Percentiles rank a stretch among this genome's conserved stretches.
phyloP scores from a whole-genome alignment of 768 basidiomycete species.

The Brasilioporus rufonigricans region DNA sequence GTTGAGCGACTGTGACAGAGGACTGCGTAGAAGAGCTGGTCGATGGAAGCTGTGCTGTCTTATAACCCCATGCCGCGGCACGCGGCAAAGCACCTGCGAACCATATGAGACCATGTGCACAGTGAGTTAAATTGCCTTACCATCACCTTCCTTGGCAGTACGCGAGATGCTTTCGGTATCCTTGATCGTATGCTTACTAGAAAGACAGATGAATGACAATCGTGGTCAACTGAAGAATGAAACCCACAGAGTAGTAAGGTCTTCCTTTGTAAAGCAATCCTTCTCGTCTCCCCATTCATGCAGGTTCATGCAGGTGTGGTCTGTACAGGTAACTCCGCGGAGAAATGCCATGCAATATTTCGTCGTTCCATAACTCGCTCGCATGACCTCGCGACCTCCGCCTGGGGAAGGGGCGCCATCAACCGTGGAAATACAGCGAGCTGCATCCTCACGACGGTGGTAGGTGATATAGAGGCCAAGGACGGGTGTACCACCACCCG shows the following conservation, averaged over 20 bases:
- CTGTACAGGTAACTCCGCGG: conserved; percentile 78
- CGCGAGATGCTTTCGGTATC: conserved; percentile 73
- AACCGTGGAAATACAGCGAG: conserved; percentile 86
- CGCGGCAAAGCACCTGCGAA: conserved; percentile 56
- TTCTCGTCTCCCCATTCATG: conserved; percentile 99
- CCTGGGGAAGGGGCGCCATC: conserved; percentile 92
- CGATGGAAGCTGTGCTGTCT: conserved; percentile 27
- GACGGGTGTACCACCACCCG: conserved; percentile 68
- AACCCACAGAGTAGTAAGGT: conserved; percentile 84
- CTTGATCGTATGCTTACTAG: conserved; percentile 90
- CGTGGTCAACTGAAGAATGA: conserved; percentile 6
- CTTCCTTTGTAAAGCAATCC: conserved; percentile 97
- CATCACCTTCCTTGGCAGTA: conserved; percentile 58
- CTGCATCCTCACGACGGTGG: conserved; percentile 90
- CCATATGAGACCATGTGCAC: conserved; percentile 5
- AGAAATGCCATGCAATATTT: conserved; percentile 98
- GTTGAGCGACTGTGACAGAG: conserved; percentile 28
- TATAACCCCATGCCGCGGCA: conserved; percentile 61
- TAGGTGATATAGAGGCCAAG: conserved; percentile 98
- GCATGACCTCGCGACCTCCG: conserved; percentile 84
- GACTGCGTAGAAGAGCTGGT: conserved; percentile 17
- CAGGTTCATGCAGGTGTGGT: conserved; percentile 88
- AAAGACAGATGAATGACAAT: background rate
- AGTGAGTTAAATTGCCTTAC: conserved; percentile 26
- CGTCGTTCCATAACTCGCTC: conserved; percentile 94